These are phyloP conservation scores for Magnusiomyces paraingens DNA, from an alignment of 1,139 yeast genomes.

Conservation along the genomic window DNA sequence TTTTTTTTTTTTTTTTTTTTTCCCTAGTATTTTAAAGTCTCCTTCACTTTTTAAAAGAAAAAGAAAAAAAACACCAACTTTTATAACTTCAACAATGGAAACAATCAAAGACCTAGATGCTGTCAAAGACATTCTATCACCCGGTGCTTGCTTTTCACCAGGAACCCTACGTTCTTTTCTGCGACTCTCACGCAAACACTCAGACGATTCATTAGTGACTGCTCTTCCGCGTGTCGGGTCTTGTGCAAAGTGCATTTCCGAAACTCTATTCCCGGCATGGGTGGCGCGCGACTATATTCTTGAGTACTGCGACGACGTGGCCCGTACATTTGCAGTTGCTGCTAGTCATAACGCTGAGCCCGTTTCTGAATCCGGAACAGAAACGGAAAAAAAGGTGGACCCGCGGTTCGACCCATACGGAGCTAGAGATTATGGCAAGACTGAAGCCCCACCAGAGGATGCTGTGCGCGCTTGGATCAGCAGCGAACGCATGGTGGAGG, in stretches of 20 bases:
- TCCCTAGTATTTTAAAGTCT: too few relatives aligned
- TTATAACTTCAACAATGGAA: constrained; percentile 6
- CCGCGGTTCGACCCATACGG: constrained; percentile 34
- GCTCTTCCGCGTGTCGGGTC: constrained; percentile 25
- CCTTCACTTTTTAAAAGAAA: too few relatives aligned
- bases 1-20: not conserved
- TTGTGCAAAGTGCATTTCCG: constrained; percentile 25
- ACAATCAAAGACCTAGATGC: constrained; percentile 11
- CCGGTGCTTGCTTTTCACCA: constrained; percentile 24
- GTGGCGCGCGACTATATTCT: constrained; percentile 28
- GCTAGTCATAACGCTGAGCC: not conserved
- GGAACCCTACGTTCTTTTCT: constrained; percentile 24
- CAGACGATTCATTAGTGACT: constrained; percentile 26
- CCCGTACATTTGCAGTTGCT: constrained; percentile 10
- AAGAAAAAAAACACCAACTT: not conserved
- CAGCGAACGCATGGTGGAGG: constrained; percentile 28
- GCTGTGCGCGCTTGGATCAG: constrained; percentile 27
- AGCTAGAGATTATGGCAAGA: constrained; percentile 25
- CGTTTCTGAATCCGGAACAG: not conserved
- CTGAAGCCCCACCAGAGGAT: constrained; percentile 22
- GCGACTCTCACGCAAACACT: constrained; percentile 23
- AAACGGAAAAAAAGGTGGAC: constrained; percentile 20
- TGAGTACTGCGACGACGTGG: constrained; percentile 28
- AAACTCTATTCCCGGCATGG: constrained; percentile 32
- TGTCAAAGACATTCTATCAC: constrained; percentile 20